phyloP scores from a whole-genome alignment of 169 alveolate genomes.

The Plasmodium ovale region DNA sequence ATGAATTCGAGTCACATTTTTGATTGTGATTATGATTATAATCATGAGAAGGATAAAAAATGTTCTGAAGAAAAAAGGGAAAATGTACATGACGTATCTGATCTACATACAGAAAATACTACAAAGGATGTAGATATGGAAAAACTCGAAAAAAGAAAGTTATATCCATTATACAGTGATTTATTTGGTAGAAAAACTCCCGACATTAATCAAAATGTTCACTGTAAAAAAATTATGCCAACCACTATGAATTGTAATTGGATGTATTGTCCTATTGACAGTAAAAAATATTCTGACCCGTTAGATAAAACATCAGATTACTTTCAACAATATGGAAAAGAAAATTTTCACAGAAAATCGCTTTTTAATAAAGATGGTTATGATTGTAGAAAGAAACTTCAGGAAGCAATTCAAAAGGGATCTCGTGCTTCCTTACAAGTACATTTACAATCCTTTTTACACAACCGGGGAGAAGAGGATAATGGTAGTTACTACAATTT shows the following conservation, averaged over 20 bases:
- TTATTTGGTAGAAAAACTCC: slow-evolving; percentile 76
- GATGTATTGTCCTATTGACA: slow-evolving; percentile 45
- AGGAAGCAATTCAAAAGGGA: slow-evolving; percentile 63
- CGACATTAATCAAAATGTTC: slow-evolving; percentile 24
- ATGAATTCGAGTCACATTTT: slow-evolving; percentile 76
- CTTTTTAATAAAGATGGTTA: slow-evolving; percentile 52
- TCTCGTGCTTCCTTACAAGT: slow-evolving; percentile 30
- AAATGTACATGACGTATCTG: background rate
- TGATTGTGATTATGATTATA: slow-evolving; percentile 40
- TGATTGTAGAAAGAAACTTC: slow-evolving; percentile 43
- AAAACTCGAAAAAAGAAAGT: slow-evolving; percentile 63
- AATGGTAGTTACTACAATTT: background rate
- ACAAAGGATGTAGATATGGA: background rate
- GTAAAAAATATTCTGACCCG: slow-evolving; percentile 26
- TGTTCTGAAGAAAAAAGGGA: background rate
- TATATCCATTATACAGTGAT: slow-evolving; percentile 69
- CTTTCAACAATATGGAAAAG: slow-evolving; percentile 24
- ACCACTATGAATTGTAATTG: slow-evolving; percentile 58
- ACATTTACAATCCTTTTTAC: slow-evolving; percentile 48
- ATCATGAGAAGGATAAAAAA: background rate
- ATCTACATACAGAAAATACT: background rate
- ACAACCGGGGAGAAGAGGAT: background rate
- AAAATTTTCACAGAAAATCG: slow-evolving; percentile 61
- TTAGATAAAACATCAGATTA: slow-evolving; percentile 8
- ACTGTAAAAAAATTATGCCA: slow-evolving; percentile 60